phyloP scores from a whole-genome alignment of 257 asterid genomes.

The Scutellaria minor region DNA sequence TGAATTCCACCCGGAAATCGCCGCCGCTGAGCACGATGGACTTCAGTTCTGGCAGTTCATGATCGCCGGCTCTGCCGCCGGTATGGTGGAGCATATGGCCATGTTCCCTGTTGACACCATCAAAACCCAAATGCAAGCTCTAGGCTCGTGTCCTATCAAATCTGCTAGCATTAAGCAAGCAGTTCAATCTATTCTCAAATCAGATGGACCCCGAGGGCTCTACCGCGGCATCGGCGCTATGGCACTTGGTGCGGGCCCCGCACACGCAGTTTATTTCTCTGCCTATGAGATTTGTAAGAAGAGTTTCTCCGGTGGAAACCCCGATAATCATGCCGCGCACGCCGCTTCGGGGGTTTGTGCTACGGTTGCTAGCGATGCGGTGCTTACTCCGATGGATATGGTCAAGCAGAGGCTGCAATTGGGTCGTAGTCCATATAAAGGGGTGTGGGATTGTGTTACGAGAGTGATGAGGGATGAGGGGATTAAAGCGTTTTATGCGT shows the following conservation, averaged over 20 bases:
- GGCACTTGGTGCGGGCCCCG: conserved; percentile 98
- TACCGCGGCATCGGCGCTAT: conserved; percentile 96
- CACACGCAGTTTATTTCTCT: conserved; percentile 93
- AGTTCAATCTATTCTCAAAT: conserved; percentile 59
- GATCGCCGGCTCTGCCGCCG: conserved; percentile 93
- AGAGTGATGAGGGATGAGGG: conserved; percentile 88
- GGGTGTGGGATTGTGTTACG: conserved; percentile 82
- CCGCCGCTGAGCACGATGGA: conserved; percentile 71
- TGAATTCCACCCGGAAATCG: conserved; percentile 49
- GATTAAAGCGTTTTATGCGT: conserved; percentile 72
- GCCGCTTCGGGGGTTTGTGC: conserved; percentile 88
- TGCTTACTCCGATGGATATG: conserved; percentile 95
- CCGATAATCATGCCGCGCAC: conserved; percentile 69
- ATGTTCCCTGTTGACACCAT: conserved; percentile 97
- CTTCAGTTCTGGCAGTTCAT: conserved; percentile 89
- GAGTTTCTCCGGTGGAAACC: conserved; percentile 68
- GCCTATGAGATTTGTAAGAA: conserved; percentile 82
- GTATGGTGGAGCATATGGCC: conserved; percentile 95
- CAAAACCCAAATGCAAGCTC: conserved; percentile 93
- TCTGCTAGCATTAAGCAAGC: conserved; percentile 69
- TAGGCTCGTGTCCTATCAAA: conserved; percentile 83
- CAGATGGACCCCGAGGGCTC: conserved; percentile 74
- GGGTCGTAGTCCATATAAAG: conserved; percentile 75
- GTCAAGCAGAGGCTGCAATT: conserved; percentile 97
- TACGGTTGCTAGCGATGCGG: conserved; percentile 88